phyloP scores from a whole-genome alignment of 495 filamentous ascomycete genomes.

The Durotheca rogersii region DNA sequence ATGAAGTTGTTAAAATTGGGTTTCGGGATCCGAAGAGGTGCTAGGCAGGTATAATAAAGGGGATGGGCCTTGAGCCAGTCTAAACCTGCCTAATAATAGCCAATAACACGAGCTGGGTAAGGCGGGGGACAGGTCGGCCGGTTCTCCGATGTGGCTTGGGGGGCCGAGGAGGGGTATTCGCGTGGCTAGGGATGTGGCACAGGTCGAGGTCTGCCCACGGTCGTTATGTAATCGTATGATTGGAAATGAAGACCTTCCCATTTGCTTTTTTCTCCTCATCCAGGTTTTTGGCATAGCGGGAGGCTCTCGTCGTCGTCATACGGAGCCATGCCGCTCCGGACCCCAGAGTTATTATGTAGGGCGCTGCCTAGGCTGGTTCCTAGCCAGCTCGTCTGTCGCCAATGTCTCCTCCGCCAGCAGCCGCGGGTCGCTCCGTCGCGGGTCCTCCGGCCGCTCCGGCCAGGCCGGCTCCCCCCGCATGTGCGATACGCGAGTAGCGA shows the following conservation, averaged over 20 bases:
- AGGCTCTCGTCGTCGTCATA: constrained; percentile 8
- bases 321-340: constrained; percentile 47
- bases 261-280: constrained; percentile 12
- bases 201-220: too few species aligned
- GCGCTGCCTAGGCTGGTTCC: constrained; percentile 55
- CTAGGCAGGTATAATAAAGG: neutral
- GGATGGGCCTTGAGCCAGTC: neutral
- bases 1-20: too few species aligned
- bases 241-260: constrained; percentile 31
- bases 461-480: neutral
- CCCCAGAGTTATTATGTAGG: constrained; percentile 53
- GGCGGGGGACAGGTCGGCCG: too few species aligned
- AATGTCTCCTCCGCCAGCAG: constrained; percentile 57
- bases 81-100: too few species aligned
- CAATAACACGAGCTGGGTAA: too few species aligned
- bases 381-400: constrained; percentile 61
- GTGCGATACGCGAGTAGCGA: constrained; percentile 22
- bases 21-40: too few species aligned
- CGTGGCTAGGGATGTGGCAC: constrained; percentile 4
- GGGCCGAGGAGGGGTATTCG: too few species aligned
- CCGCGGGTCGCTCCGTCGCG: constrained; percentile 35
- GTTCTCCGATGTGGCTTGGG: too few species aligned
- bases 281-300: too few species aligned
- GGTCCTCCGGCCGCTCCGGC: constrained; percentile 28
- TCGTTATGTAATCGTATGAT: constrained; percentile 30